Conservation (phyloP, 768 basidiomycete species). For the Naganishia vishniacii region DNA sequence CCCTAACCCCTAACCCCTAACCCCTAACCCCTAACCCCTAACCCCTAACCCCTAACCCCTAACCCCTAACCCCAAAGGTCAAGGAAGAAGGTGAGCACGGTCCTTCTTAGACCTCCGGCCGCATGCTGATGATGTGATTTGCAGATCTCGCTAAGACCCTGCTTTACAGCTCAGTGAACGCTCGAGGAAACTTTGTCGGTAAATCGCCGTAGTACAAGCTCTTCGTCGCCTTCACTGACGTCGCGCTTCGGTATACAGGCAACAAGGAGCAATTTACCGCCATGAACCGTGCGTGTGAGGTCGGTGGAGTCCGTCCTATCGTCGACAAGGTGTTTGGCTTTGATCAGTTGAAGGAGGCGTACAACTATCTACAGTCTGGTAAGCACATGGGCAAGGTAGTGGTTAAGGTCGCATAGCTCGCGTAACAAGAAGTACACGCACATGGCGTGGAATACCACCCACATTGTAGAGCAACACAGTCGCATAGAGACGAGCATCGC, state of each 20-base stretch:
- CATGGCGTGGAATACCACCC: neutral
- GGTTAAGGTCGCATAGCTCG: constrained; percentile 51
- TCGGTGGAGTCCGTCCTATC: constrained; percentile 54
- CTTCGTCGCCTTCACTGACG: neutral
- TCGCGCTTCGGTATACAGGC: constrained; percentile 11
- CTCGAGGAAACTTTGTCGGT: constrained; percentile 40
- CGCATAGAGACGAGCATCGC: too few species aligned
- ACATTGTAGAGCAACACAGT: too few species aligned
- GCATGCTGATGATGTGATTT: too few species aligned
- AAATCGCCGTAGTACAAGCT: neutral
- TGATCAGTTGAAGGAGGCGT: constrained; percentile 56
- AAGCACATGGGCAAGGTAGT: constrained; percentile 62
- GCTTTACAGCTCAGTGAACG: constrained; percentile 51
- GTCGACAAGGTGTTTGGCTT: constrained; percentile 61
- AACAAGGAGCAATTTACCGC: constrained; percentile 58
- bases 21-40: too few species aligned
- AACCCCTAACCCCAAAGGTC: too few species aligned
- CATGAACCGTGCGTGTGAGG: constrained; percentile 55
- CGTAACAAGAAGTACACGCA: neutral
- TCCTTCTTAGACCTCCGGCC: too few species aligned
- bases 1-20: too few species aligned
- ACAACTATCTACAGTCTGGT: constrained; percentile 56
- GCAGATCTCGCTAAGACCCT: constrained; percentile 45
- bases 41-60: too few species aligned
- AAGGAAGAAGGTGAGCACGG: too few species aligned